Base-by-base conservation (phyloP, 345 rosid genomes). In the Rubroshorea leprosula region DNA sequence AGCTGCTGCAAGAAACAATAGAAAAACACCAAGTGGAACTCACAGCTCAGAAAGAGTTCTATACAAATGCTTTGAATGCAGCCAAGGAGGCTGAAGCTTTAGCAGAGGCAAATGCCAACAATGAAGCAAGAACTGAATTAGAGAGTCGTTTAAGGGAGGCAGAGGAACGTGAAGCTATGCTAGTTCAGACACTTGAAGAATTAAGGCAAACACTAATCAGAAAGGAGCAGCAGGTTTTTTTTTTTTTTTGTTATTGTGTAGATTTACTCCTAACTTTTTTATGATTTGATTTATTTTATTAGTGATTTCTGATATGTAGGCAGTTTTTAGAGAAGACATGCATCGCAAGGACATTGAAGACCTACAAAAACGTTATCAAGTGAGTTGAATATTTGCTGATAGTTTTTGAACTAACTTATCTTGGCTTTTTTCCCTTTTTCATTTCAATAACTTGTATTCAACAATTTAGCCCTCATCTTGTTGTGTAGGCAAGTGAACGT, bases 1-100 rank as follows among this genome's bases (percentile, higher is more conserved):
- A 74, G 51, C 72, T 94, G 80, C 80, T 94, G 61, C 95, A 94
- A 77, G 99, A 94, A 76, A 89, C 97, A 45, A 83, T 90, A 60
- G 99, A 94, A 71, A 87, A 82, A 67, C 95, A 94, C 74, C 99
- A 85, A 78, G 78, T 77, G 3, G 97, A 94, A 72, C 80, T 94
- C 68, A 71, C 85, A 24, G 73, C 77, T 39, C 97, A 90, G 68
- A 90, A 85, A 68, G 96, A 87, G 24, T 94, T 78, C 63, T 94
- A 85, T 61, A 73, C 89, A 18, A 79, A 79, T 74, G 96, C 99
- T 65, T 76, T 94, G 75, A 71, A 73, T 71, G 93, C 88, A 16
- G 97, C 95, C 16, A 94, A 84, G 78, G 95, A 94, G 80, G 99
- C 96, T 75, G 93, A 90, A 73, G 80, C 84, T 61, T 68, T 90